Conservation (phyloP, 768 basidiomycete genomes). For the Mycena sanguinolenta region DNA sequence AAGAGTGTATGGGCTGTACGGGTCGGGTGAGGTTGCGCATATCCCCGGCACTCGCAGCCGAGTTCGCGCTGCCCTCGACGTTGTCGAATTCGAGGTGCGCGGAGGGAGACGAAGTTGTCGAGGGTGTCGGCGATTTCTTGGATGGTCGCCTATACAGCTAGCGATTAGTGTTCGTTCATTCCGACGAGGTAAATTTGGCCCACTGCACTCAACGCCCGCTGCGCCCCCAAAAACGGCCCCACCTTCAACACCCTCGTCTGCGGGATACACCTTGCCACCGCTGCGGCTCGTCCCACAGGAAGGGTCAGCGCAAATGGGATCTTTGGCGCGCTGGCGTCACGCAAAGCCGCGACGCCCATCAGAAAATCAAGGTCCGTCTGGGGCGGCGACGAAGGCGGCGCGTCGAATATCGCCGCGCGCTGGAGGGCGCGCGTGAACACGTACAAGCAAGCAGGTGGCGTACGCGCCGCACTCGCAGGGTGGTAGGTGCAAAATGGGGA, state of each 20-base stretch:
- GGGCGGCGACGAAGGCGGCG: neutral
- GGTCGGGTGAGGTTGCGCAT: too few species aligned
- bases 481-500: too few species aligned
- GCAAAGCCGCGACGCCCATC: neutral
- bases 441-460: neutral
- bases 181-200: neutral
- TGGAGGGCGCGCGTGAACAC: neutral
- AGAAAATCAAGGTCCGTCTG: conserved; percentile 10
- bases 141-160: neutral
- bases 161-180: neutral
- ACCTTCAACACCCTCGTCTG: neutral
- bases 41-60: too few species aligned
- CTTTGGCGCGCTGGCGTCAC: neutral
- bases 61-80: too few species aligned
- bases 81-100: conserved; percentile 10
- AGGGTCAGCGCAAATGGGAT: conserved; percentile 1
- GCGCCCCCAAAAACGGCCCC: conserved; percentile 8
- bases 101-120: neutral
- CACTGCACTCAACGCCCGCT: neutral
- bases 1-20: too few species aligned
- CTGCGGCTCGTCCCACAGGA: conserved; percentile 20
- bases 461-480: conserved; percentile 17
- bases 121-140: conserved; percentile 6
- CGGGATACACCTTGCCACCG: conserved; percentile 8
- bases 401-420: conserved; percentile 13